Conservation (phyloP, 2,329 filamentous ascomycete species). For the Sordariomycetes sp. region DNA sequence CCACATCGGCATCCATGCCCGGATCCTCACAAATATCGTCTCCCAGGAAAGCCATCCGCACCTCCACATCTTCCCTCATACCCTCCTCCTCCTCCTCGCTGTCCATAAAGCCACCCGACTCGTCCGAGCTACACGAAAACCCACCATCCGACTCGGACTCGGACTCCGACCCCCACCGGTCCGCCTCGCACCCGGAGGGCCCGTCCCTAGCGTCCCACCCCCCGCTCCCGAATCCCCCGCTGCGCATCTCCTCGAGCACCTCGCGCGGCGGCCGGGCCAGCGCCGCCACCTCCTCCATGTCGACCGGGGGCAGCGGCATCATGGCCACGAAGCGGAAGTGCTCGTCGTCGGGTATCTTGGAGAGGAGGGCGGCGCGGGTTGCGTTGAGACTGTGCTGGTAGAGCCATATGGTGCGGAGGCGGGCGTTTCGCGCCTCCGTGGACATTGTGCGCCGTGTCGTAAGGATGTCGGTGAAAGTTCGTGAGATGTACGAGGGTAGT, state of each 20-base stretch:
- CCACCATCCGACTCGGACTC: neutral
- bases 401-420: neutral
- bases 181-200: neutral
- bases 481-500: no score
- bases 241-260: neutral
- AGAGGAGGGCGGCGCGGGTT: neutral
- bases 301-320: neutral
- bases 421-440: neutral
- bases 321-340: neutral
- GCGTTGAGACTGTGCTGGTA: neutral
- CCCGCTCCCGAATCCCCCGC: neutral
- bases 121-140: no score
- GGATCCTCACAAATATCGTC: neutral
- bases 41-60: no score
- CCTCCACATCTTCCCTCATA: no score
- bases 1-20: neutral
- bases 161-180: neutral
- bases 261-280: neutral
- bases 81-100: neutral
- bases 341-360: neutral
- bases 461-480: no score
- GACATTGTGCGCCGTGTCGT: neutral
- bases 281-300: neutral
- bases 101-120: neutral
- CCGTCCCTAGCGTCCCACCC: neutral